Evolutionary conservation across 805 yeast genomes (phyloP).

Genomic region (Hemisphaericaspora nanyangensis): DNA sequence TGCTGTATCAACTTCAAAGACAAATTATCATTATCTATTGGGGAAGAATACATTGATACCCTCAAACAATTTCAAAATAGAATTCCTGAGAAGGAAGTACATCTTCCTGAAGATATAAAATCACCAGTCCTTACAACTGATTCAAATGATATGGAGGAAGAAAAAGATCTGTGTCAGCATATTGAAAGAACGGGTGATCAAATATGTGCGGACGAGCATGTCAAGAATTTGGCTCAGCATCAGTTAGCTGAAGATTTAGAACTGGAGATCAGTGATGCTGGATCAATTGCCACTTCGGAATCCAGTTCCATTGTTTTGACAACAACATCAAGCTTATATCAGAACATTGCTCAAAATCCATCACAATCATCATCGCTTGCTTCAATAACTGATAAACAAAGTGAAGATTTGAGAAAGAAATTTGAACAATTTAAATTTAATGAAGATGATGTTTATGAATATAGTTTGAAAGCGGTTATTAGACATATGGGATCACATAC

Average conservation of each 20-base stretch:
- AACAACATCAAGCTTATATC: too few relatives aligned
- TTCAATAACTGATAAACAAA: conserved; percentile 37
- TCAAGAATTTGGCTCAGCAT: not conserved
- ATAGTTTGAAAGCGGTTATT: conserved; percentile 66
- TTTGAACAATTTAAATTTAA: conserved; percentile 36
- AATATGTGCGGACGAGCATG: not conserved
- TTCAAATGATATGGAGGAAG: conserved; percentile 28
- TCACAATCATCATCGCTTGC: conserved; percentile 10
- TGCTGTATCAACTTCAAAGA: conserved; percentile 70
- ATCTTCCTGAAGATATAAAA: conserved; percentile 10
- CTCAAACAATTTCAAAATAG: conserved; percentile 30
- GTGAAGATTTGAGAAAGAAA: conserved; percentile 30
- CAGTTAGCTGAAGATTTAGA: not conserved
- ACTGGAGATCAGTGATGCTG: not conserved
- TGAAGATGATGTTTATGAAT: conserved; percentile 43
- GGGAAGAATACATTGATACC: conserved; percentile 36
- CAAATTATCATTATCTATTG: conserved; percentile 44
- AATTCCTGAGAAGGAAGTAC: conserved; percentile 13
- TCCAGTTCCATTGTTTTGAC: too few relatives aligned
- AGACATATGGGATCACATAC: conserved; percentile 87
- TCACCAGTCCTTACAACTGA: conserved; percentile 24
- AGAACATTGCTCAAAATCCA: not conserved
- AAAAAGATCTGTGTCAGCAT: conserved; percentile 35
- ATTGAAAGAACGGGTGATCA: conserved; percentile 15
- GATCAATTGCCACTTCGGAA: conserved; percentile 14